Percentiles rank a stretch among this genome's conserved stretches.
phyloP scores from a whole-genome alignment of 202 grass and related monocot genomes.

The Panicum virgatum region DNA sequence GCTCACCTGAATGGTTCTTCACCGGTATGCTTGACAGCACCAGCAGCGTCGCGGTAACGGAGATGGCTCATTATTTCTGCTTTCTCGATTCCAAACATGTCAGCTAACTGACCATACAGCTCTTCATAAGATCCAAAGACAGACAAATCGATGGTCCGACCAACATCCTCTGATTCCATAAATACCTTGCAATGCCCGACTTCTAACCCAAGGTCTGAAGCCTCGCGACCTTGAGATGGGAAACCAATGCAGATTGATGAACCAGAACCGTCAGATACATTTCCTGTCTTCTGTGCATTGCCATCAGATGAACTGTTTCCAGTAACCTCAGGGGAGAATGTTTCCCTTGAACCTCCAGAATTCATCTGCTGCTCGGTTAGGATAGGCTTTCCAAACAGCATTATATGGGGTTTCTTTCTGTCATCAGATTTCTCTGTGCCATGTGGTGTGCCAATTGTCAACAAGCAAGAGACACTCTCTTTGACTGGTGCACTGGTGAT shows the following conservation, averaged over 20 bases:
- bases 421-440: slow-evolving; percentile 48
- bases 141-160: slow-evolving; percentile 72
- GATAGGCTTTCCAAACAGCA: slow-evolving; percentile 79
- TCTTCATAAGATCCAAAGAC: slow-evolving; percentile 76
- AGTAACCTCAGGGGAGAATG: slow-evolving; percentile 41
- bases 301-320: slow-evolving; percentile 48
- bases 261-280: slow-evolving; percentile 53
- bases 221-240: slow-evolving; percentile 39
- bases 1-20: slow-evolving; percentile 71
- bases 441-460: slow-evolving; percentile 60
- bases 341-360: slow-evolving; percentile 49
- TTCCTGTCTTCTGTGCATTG: slow-evolving; percentile 44
- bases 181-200: slow-evolving; percentile 77
- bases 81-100: slow-evolving; percentile 80
- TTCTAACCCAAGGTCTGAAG: slow-evolving; percentile 54
- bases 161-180: slow-evolving; percentile 79
- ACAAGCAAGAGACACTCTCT: slow-evolving; percentile 59
- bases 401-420: slow-evolving; percentile 57
- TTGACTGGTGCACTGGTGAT: slow-evolving; percentile 39
- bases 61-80: slow-evolving; percentile 66
- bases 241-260: slow-evolving; percentile 64
- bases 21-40: slow-evolving; percentile 64
- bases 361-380: slow-evolving; percentile 68
- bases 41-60: slow-evolving; percentile 60
- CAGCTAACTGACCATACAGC: slow-evolving; percentile 58